These are phyloP conservation scores for Stephania japonica DNA, from an alignment of 164 flowering plant species.

Conservation along the genomic window DNA sequence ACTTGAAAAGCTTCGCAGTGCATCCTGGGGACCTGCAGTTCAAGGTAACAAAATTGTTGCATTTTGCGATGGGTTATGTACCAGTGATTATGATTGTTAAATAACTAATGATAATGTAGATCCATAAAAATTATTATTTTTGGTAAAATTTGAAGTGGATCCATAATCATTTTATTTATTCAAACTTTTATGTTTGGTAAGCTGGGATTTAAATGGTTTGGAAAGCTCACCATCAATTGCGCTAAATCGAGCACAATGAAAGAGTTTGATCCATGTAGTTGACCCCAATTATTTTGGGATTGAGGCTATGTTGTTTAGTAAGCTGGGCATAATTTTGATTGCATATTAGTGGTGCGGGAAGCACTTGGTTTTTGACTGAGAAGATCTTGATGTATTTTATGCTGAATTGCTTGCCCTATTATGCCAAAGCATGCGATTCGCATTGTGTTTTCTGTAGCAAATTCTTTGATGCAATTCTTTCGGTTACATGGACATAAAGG, in stretches of 20 bases:
- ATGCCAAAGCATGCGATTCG: background rate
- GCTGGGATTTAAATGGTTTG: too few relatives aligned
- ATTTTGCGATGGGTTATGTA: background rate
- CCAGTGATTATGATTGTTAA: background rate
- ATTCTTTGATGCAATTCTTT: background rate
- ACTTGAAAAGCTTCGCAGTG: constrained; percentile 76
- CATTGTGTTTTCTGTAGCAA: background rate
- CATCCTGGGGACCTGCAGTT: constrained; percentile 91
- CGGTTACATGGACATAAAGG: background rate
- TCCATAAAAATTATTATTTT: background rate
- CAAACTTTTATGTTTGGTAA: too few relatives aligned
- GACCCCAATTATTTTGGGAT: too few relatives aligned
- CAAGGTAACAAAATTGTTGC: constrained; percentile 41
- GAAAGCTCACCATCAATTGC: too few relatives aligned
- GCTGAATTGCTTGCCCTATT: background rate
- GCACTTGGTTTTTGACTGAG: background rate
- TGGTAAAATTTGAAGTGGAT: too few relatives aligned
- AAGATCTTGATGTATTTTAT: background rate
- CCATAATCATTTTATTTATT: too few relatives aligned
- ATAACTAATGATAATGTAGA: background rate
- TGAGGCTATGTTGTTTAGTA: too few relatives aligned
- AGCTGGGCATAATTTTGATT: background rate
- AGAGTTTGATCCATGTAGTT: too few relatives aligned
- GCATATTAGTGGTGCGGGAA: background rate
- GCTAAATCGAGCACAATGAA: too few relatives aligned